Base-by-base conservation (phyloP, 1,284 basidiomycete species). In the Heterobasidion parviporum region DNA sequence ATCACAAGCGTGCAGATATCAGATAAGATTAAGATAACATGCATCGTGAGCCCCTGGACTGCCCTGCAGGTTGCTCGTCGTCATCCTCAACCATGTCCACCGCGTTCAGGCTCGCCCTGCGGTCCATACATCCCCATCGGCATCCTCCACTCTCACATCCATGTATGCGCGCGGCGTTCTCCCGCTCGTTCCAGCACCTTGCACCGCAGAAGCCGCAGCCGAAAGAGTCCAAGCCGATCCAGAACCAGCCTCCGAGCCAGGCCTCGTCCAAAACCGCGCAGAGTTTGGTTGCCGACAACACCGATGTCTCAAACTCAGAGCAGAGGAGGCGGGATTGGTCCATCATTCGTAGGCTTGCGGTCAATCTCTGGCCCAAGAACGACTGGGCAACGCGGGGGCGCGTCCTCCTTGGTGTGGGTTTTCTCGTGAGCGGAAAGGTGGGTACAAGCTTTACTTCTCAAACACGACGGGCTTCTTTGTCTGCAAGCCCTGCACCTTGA, bases 391-490 rank as follows among this genome's bases (percentile, higher is more conserved):
- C 85, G 18, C 75, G 83, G 60, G 75, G 81, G 50, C 83, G 94
- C 5, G 96, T 99, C 6, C 63, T 98, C 0, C 69, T 91, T 6
- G 97, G 97, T 0, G 81, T 99, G 50, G 79, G 75, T 0, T 72
- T 99, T 55, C 76, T 99, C 41, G 77, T 98, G 41, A 77, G 82
- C 6, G 95, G 93, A 54, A 99, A 99, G 81, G 91, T 95, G 59
- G 54, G 72, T 67, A 15, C 10, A 36, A 10, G 8, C 26, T 33
- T 41, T 41, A n/a, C 38, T 41, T n/a, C 38, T 41, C 3, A 6
- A 3, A 5, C 10, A 41, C 38, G 38, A n/a, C 3, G 12, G 38
- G 10, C 7, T 41, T n/a, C 8, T 41, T 10, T 8, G 38, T n/a
- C n/a, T n/a, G 10, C 38, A n/a, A 41, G 38, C 8, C 38, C 38